phyloP scores from a whole-genome alignment of 225 moss, liverwort and hornwort species.

The Pleurozium schreberi region DNA sequence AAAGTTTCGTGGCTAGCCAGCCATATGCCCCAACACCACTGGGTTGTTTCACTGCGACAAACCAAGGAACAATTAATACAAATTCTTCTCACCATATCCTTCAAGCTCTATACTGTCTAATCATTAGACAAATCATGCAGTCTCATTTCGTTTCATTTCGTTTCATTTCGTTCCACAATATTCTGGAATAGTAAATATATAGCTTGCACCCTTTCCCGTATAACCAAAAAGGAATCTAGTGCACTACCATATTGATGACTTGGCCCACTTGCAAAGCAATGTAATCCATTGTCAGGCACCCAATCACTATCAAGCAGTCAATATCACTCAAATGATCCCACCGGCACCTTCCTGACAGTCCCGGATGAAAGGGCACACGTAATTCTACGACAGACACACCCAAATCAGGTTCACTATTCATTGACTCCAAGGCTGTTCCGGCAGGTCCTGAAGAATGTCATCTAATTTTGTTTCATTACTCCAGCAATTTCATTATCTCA shows the following conservation, averaged over 20 bases:
- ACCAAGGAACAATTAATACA: background rate
- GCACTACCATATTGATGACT: background rate
- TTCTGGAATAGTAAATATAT: background rate
- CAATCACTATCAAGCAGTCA: background rate
- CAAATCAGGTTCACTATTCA: background rate
- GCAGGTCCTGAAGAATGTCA: background rate
- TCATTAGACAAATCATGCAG: background rate
- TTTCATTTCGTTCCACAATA: background rate
- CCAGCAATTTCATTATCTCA: background rate
- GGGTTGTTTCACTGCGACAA: slow-evolving; percentile 33
- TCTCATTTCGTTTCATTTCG: background rate
- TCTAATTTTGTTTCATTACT: background rate
- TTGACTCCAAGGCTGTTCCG: background rate
- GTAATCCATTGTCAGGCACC: background rate
- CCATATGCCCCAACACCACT: slow-evolving; percentile 1
- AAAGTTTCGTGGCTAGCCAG: slow-evolving; percentile 13
- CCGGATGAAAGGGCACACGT: background rate
- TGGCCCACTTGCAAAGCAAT: background rate
- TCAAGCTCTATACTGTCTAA: background rate
- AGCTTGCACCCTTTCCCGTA: background rate
- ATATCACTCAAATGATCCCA: background rate
- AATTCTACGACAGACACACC: background rate
- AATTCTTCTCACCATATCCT: background rate
- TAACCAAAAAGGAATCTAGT: background rate
- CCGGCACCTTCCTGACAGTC: background rate